Evolutionary conservation across 129 eudicot genomes (phyloP).

Genomic region (Artemisia tridentata): DNA sequence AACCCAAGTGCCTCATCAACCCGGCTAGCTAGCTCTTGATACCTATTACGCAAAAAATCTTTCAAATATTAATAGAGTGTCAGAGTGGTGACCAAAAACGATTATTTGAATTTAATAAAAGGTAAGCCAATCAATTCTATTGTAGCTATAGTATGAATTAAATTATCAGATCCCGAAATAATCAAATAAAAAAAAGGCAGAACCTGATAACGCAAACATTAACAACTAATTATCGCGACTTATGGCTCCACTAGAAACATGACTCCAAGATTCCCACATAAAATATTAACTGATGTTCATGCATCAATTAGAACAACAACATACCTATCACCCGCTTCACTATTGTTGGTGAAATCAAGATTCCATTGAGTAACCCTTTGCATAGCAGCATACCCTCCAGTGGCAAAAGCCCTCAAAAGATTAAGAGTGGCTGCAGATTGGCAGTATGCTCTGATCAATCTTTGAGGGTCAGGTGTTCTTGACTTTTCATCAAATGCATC

Average conservation of each 20-base stretch:
- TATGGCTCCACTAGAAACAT: not conserved
- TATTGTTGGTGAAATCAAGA: conserved; percentile 76
- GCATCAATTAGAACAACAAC: not conserved
- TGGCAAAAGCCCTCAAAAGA: conserved; percentile 93
- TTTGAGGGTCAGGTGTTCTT: conserved; percentile 87
- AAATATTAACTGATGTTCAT: no score
- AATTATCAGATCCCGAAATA: no score
- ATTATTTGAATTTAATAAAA: no score
- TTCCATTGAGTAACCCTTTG: conserved; percentile 95
- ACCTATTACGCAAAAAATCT: conserved; percentile 43
- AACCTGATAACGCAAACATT: no score
- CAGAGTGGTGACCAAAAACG: no score
- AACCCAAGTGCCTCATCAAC: conserved; percentile 97
- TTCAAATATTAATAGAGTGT: not conserved
- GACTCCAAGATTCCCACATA: no score
- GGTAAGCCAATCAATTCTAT: no score
- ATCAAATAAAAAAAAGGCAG: not conserved
- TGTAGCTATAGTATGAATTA: no score
- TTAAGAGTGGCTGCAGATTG: conserved; percentile 92
- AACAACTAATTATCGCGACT: not conserved
- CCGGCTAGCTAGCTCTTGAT: conserved; percentile 83
- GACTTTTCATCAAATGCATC: conserved; percentile 79
- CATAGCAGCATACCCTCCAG: conserved; percentile 98
- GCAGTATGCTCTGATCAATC: conserved; percentile 90
- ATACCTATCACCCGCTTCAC: conserved; percentile 92